Evolutionary conservation across 1,284 basidiomycete species (phyloP), one percentile per base, ranked within the genome.

Genomic region (Thecaphora thlaspeos): DNA sequence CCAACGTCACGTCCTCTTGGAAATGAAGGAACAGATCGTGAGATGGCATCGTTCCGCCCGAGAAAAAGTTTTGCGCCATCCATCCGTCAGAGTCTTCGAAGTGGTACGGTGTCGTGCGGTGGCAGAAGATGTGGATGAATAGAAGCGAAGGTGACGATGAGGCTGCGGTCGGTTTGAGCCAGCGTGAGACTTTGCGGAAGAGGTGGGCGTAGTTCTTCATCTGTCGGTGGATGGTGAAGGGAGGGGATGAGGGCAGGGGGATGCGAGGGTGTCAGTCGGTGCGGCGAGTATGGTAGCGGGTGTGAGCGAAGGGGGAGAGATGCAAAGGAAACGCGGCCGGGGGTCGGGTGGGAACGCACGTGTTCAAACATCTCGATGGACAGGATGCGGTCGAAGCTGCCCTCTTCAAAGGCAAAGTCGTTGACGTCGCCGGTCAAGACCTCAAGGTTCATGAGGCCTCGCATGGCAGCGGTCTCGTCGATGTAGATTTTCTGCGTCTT

Each of bases 341-440:
- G n/a, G n/a, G n/a, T n/a, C n/a, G n/a, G n/a, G n/a, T n/a, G n/a
- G n/a, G n/a, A n/a, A 30, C 28, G 14, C 14, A 30, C 28, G 73
- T 89, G 88, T 68, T 89, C 88, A 61, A 89, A 87, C 87, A 89
- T 89, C 83, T 89, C 88, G 54, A 89, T 88, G 17, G 86, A 86
- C 10, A 89, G 68, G 51, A 89, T 86, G 49, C 87, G 83, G 70
- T 88, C 87, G 73, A 89, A 89, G 18, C 46, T 34, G 12, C 23
- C 43, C 21, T 80, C 79, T 24, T 79, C 77, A 73, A 89, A 89
- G 42, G 88, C 83, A 64, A 83, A 84, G 0, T 79, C 79, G 64
- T 88, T 88, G 48, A 89, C 85, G 66, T 90, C 87, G 15, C 83
- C 87, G 2, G 88, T 89, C 52, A 87, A 84, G 4, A 57, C 86